Evolutionary conservation across 2,329 filamentous ascomycete genomes (phyloP).

Genomic region (Sporothrix pallida): DNA sequence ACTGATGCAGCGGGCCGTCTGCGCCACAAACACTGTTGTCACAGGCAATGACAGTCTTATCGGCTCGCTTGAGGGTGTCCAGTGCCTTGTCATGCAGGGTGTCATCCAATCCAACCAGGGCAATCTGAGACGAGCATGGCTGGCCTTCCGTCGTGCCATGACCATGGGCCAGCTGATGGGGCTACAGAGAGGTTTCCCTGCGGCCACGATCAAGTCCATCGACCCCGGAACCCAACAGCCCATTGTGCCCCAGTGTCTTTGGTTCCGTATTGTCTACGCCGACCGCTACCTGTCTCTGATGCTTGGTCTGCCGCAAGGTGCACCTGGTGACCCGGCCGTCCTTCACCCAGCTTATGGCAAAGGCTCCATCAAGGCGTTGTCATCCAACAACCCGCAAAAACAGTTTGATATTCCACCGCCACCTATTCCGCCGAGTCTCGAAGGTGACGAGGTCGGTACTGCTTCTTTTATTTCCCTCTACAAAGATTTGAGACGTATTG

Average conservation of each 20-base stretch:
- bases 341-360: not conserved
- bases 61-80: conserved; percentile 55
- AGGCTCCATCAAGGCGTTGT: not conserved
- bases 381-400: not conserved
- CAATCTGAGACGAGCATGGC: conserved; percentile 54
- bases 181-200: conserved; percentile 30
- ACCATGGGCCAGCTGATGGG: conserved; percentile 40
- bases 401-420: not conserved
- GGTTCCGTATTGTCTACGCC: conserved; percentile 53
- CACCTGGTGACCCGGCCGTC: conserved; percentile 32
- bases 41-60: conserved; percentile 55
- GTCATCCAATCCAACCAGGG: conserved; percentile 56
- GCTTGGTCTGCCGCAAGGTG: conserved; percentile 53
- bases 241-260: conserved; percentile 49
- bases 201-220: conserved; percentile 40
- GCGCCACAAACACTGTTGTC: conserved; percentile 44
- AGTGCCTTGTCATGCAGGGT: conserved; percentile 56
- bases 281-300: conserved; percentile 58
- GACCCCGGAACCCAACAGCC: conserved; percentile 40
- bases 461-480: not conserved
- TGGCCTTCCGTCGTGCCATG: conserved; percentile 53
- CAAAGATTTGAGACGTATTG: conserved; percentile 43
- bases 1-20: conserved; percentile 28
- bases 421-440: not conserved
- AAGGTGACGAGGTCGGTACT: not conserved